phyloP scores from a whole-genome alignment of 2,329 filamentous ascomycete genomes.

The Phoma sp. region DNA sequence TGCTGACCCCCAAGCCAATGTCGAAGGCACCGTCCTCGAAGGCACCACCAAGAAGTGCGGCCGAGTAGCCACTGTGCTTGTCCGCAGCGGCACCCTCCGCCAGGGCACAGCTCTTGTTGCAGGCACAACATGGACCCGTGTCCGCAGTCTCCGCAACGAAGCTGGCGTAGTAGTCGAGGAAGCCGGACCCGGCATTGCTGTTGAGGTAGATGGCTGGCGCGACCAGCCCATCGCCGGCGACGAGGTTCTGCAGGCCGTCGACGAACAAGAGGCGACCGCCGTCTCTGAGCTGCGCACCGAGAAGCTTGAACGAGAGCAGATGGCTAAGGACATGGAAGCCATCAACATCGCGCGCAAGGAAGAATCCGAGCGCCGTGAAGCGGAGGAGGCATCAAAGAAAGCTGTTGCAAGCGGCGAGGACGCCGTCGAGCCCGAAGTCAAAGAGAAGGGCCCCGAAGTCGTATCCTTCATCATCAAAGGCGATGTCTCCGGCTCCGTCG shows the following conservation, averaged over 20 bases:
- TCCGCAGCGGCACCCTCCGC: conserved; percentile 84
- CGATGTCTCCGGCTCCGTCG: conserved; percentile 91
- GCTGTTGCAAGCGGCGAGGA: conserved; percentile 33
- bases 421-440: conserved; percentile 51
- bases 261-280: conserved; percentile 78
- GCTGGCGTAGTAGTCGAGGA: conserved; percentile 74
- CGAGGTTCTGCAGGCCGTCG: conserved; percentile 81
- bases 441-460: conserved; percentile 58
- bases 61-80: conserved; percentile 85
- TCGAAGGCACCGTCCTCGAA: conserved; percentile 94
- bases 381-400: conserved; percentile 57
- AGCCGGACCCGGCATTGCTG: conserved; percentile 85
- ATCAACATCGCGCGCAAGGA: conserved; percentile 72
- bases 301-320: conserved; percentile 70
- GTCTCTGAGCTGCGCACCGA: conserved; percentile 81
- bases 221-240: conserved; percentile 87
- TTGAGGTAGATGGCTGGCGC: conserved; percentile 95
- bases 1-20: conserved; percentile 76
- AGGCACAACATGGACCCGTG: conserved; percentile 84
- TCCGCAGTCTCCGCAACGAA: conserved; percentile 87
- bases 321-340: conserved; percentile 74
- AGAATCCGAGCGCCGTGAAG: conserved; percentile 68
- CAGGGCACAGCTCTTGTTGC: conserved; percentile 85
- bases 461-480: conserved; percentile 89
- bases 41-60: conserved; percentile 85